These are phyloP conservation scores for Vitis hybrid DNA, from an alignment of 177 flowering plant genomes.

Conservation along the genomic window DNA sequence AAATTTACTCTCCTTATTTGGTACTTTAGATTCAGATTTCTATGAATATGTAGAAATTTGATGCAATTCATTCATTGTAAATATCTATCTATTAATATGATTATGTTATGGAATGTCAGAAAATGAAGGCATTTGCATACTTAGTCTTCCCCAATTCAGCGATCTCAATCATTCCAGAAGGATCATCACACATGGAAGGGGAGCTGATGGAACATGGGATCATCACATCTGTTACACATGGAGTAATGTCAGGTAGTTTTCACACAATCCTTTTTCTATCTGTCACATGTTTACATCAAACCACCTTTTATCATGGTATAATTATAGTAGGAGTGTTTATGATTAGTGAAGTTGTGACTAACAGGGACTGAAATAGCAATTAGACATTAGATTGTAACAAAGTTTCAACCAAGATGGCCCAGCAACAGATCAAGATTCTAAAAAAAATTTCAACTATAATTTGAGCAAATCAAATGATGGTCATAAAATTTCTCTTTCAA, in stretches of 20 bases:
- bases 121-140: constrained; percentile 68
- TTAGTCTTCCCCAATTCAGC: constrained; percentile 75
- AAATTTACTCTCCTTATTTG: too few species aligned
- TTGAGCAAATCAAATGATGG: too few species aligned
- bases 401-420: too few species aligned
- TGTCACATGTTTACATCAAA: background rate
- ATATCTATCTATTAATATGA: background rate
- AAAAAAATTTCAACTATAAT: too few species aligned
- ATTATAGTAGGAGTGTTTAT: background rate
- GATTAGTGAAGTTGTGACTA: too few species aligned
- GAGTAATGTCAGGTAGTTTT: constrained; percentile 71
- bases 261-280: background rate
- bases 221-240: constrained; percentile 79
- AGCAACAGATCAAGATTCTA: too few species aligned
- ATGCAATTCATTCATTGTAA: too few species aligned
- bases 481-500: too few species aligned
- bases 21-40: too few species aligned
- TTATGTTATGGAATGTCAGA: constrained; percentile 38
- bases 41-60: too few species aligned
- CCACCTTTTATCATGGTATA: background rate
- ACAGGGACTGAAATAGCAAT: too few species aligned
- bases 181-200: constrained; percentile 33
- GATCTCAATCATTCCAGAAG: constrained; percentile 51
- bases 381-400: too few species aligned
- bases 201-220: constrained; percentile 68